Base-by-base conservation (phyloP, 768 basidiomycete species). In the Hortiboletus campestris region DNA sequence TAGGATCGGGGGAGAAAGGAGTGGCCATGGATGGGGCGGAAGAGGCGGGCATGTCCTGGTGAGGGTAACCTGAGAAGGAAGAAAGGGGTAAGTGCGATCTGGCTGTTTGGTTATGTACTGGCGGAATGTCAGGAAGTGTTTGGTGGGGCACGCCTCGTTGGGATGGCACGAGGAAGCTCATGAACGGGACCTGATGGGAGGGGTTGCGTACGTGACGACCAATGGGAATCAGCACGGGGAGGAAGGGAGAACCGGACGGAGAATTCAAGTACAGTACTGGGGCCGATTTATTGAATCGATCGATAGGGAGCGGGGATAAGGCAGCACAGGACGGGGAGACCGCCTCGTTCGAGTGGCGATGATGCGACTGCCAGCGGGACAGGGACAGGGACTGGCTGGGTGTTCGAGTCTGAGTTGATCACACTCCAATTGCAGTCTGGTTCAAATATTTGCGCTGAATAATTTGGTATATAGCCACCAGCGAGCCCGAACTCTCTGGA, bases 81-180 rank as follows among this genome's bases (percentile, higher is more conserved):
- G 72, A 71, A 73, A 71, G 70, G 70, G 70, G 70, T 59, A 73
- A 66, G 59, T 73, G 70, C 49, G 71, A 73, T 71, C 70, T 71
- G 57, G 43, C 6, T 13, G 60, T 48, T 19, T 71, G 67, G 69
- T 71, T 71, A 72, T 63, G 66, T 74, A 64, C 59, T 66, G 63
- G 44, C 39, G 63, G 52, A 49, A 64, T 20, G 63, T 67, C 60
- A 63, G 67, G 54, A 43, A 59, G 56, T 34, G 65, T 42, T 40
- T 71, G 67, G 17, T 71, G 65, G 40, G 62, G 22, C 46, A 63
- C 34, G 67, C 70, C 70, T 68, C 68, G 69, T 70, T 73, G 72
- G 44, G 66, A 59, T 16, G 69, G 67, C 67, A 68, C 55, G 72
- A 67, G 63, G 65, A 71, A 73, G 64, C 59, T 73, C 72, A 72